Conservation (phyloP, 1,139 yeast genomes). For the Diutina ranongensis region DNA sequence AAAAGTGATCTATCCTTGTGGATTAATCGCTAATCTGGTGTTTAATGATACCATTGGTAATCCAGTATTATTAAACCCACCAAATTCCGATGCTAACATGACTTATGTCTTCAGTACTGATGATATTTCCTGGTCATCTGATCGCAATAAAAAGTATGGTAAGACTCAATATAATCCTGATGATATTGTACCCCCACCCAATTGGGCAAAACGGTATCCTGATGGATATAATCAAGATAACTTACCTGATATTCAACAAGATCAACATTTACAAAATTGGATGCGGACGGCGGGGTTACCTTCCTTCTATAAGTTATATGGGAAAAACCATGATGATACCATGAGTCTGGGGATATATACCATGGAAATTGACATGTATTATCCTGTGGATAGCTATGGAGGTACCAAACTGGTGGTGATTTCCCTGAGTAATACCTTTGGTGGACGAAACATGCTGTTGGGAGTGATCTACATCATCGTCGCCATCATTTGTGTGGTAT, state of each 20-base stretch:
- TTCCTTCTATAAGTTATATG: slow-evolving; percentile 53
- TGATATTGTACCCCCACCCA: slow-evolving; percentile 72
- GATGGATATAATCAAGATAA: slow-evolving; percentile 59
- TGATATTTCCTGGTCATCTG: slow-evolving; percentile 62
- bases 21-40: slow-evolving; percentile 64
- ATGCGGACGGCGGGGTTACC: slow-evolving; percentile 79
- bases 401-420: slow-evolving; percentile 60
- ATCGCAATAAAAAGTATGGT: slow-evolving; percentile 41
- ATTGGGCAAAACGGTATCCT: slow-evolving; percentile 57
- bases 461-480: slow-evolving; percentile 60
- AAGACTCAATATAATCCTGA: slow-evolving; percentile 43
- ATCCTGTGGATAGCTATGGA: slow-evolving; percentile 58
- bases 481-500: slow-evolving; percentile 39
- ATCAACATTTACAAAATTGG: slow-evolving; percentile 57
- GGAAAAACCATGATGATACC: slow-evolving; percentile 39
- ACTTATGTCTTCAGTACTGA: slow-evolving; percentile 39
- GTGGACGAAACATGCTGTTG: slow-evolving; percentile 58
- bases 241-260: slow-evolving; percentile 44
- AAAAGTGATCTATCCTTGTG: slow-evolving; percentile 56
- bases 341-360: slow-evolving; percentile 49
- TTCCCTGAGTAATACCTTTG: slow-evolving; percentile 56
- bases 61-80: slow-evolving; percentile 32
- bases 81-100: slow-evolving; percentile 26
- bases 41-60: slow-evolving; percentile 60
- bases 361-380: slow-evolving; percentile 48